Evolutionary conservation across 2,329 filamentous ascomycete genomes (phyloP), one percentile per base, ranked within the genome.

Genomic region (Nemania serpens): DNA sequence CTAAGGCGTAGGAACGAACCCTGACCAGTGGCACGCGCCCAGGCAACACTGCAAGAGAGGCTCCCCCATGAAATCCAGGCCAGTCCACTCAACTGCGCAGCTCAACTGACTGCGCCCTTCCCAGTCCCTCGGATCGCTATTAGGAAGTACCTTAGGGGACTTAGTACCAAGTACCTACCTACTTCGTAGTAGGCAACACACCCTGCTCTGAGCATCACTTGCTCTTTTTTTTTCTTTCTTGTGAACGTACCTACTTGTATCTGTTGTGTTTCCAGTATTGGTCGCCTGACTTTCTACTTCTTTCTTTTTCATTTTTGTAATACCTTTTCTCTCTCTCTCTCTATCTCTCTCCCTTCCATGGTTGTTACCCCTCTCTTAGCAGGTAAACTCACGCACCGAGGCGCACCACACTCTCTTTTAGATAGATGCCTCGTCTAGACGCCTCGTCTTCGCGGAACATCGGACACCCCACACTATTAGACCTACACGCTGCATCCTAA

Each of bases 371-470:
- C 42, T 52, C 53, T 58, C 53, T 42, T n/a, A n/a, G n/a, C n/a
- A n/a, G n/a, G n/a, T n/a, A n/a, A n/a, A n/a, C n/a, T 13, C 36
- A 47, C 47, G 11, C 17, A 49, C 46, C 22, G 46, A 48, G 58
- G 54, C 58, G 54, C 53, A 53, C 53, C 59, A 63, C 59, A 65
- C 57, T 50, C 54, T 58, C 55, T 58, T 61, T 63, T 58, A 36
- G n/a, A 57, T 12, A 15, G 29, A 25, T 61, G 37, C 36, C 36
- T 39, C 11, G 36, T n/a, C 36, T 39, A 7, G 25, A 29, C 25
- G 25, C 25, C 25, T 29, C 25, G 25, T 29, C 25, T 29, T 29
- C 25, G 25, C 25, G 25, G 25, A 29, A 29, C 7, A 29, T 29
- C 25, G 25, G 25, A 3, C 7, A 3, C 25, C 25, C 25, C 25